Conservation (phyloP, 768 basidiomycete genomes). For the Mrakia gelida region DNA sequence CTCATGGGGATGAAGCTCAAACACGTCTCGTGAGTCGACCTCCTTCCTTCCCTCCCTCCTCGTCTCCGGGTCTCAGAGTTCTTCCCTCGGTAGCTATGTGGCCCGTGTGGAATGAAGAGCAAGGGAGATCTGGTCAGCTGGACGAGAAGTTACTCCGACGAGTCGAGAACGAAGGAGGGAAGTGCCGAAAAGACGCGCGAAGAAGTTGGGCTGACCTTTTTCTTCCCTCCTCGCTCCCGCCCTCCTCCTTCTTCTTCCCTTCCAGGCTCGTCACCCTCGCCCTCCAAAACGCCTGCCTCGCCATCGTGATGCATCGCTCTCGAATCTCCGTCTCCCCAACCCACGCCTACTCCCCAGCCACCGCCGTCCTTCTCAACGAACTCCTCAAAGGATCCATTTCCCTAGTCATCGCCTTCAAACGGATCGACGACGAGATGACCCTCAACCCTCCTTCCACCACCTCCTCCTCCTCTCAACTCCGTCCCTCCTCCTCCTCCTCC, state of each 20-base stretch:
- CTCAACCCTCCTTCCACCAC: not conserved
- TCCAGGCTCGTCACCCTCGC: conserved; percentile 54
- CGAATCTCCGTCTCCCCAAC: conserved; percentile 70
- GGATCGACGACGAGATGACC: conserved; percentile 49
- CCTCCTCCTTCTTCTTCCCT: not conserved
- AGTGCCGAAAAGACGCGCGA: not conserved
- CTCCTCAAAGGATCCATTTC: conserved; percentile 88
- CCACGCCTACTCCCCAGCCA: conserved; percentile 81
- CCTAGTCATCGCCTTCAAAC: conserved; percentile 68
- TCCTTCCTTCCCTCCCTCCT: not conserved
- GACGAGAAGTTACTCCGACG: not conserved
- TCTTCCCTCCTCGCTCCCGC: not conserved
- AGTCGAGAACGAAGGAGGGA: not conserved
- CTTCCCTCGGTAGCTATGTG: not conserved
- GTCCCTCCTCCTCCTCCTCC: not conserved
- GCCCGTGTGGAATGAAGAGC: not conserved
- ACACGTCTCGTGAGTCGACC: conserved; percentile 44
- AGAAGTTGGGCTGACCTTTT: not conserved
- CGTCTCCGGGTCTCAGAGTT: not conserved
- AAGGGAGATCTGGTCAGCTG: not conserved
- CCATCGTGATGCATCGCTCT: conserved; percentile 96
- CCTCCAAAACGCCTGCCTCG: conserved; percentile 78
- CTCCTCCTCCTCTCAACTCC: not conserved
- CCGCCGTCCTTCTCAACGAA: conserved; percentile 90
- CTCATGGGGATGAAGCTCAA: conserved; percentile 42